Percentiles rank a stretch among this genome's conserved stretches.
These are phyloP conservation scores for Gossypium thurberi DNA, from an alignment of 345 rosid species.

Conservation along the genomic window DNA sequence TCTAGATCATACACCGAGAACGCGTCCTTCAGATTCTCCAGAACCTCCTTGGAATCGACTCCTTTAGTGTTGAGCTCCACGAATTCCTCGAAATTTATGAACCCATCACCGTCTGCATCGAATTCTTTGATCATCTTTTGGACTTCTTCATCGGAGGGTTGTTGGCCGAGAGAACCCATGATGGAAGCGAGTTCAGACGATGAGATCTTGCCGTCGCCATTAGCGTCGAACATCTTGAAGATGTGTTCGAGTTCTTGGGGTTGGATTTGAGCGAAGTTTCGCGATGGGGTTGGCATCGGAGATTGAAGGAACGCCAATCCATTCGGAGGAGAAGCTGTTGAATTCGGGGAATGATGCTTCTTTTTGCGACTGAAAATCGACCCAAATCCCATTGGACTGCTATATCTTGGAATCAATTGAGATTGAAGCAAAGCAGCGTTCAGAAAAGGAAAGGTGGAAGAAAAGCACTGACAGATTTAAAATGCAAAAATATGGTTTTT, in stretches of 20 bases:
- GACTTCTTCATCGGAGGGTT: slow-evolving; percentile 50
- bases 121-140: slow-evolving; percentile 43
- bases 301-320: slow-evolving; percentile 19
- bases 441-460: not conserved
- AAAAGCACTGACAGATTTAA: not conserved
- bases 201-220: slow-evolving; percentile 95
- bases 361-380: slow-evolving; percentile 37
- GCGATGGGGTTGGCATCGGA: slow-evolving; percentile 21
- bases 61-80: slow-evolving; percentile 70
- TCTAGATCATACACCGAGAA: slow-evolving; percentile 78
- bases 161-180: slow-evolving; percentile 60
- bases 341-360: slow-evolving; percentile 14
- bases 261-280: slow-evolving; percentile 22
- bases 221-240: slow-evolving; percentile 70
- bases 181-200: slow-evolving; percentile 67
- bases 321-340: not conserved
- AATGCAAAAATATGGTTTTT: not conserved
- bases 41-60: slow-evolving; percentile 47
- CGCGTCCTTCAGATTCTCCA: slow-evolving; percentile 69
- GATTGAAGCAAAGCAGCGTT: not conserved
- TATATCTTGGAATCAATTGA: not conserved
- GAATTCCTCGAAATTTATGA: slow-evolving; percentile 26
- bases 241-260: slow-evolving; percentile 55
- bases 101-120: slow-evolving; percentile 63
- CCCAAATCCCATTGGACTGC: slow-evolving; percentile 25